Evolutionary conservation across 305 asterid genomes (phyloP), one percentile per base, ranked within the genome.

Genomic region (Nicotiana rustica): DNA sequence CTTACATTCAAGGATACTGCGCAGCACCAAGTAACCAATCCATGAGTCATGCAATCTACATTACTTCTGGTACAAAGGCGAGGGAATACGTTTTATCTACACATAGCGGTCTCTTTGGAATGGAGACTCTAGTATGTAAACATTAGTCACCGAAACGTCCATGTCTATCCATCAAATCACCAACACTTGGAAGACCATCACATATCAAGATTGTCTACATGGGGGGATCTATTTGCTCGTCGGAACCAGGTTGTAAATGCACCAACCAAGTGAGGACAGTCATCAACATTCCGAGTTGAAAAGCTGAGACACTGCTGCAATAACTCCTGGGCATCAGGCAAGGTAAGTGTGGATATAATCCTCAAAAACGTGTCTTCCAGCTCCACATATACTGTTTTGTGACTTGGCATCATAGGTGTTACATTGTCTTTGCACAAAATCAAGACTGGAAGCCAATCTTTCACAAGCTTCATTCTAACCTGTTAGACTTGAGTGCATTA

Each of bases 191-290:
- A 12, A 4, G 59, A 52, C 64, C 25, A 49, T 73, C 15, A 73
- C 79, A 73, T 25, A 25, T 21, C 79, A 52, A 52, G 17, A 12
- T 52, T 52, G 59, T 52, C 17, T 52, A 13, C 59, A 10, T 13
- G 25, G 64, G 44, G 86, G 52, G 88, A 77, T 77, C 88, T 83
- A 84, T 94, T 93, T 31, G 99, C 96, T 73, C 97, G 98, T 18
- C 97, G 95, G 88, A 94, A 93, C 99, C 99, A 95, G 77, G 98
- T 90, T n/a, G 97, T 90, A 56, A 95, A 94, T 13, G 98, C 98
- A 52, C 87, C 77, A 70, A 93, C 88, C 91, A 96, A 87, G 88
- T 96, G 97, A 61, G 94, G 95, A 85, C 98, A 92, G 47, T 94
- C 99, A 35, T 96, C 97, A 33, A 92, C 92, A 66, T 90, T 93